Evolutionary conservation across 2,329 filamentous ascomycete genomes (phyloP), one percentile per base, ranked within the genome.

Genomic region (Rhynchosporium secalis): DNA sequence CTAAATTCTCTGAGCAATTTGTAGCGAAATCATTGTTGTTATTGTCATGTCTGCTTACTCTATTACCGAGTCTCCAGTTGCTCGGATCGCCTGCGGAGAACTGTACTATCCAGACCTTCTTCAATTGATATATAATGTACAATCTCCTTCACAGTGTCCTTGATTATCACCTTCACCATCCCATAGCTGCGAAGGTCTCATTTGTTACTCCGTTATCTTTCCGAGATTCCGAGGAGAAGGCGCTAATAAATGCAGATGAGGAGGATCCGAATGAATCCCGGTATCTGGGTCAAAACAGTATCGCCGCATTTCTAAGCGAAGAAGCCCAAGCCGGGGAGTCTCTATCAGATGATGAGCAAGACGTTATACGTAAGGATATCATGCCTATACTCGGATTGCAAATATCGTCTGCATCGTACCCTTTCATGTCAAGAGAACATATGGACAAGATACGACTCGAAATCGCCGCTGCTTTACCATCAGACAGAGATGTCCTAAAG

Each of bases 261-360:
- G 77, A 81, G 31, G 84, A 87, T 58, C 73, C 77, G 57, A 76
- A 78, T 58, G 81, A 84, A 62, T 82, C 85, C 52, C 80, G 86
- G 47, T 88, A 87, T 72, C 79, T 88, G 40, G 86, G 86, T 33
- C 84, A 88, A 70, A 88, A 88, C 73, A 87, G 85, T 71, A 88
- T 88, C 60, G 85, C 86, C 7, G 86, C 84, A n/a, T 75, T 88
- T 41, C 76, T 88, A 45, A 80, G 84, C 62, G 85, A 88, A 70
- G 85, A 87, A 70, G 80, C 82, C 2, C 65, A 67, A 59, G 64
- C 57, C 65, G 80, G 82, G 60, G 79, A 81, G 62, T 79, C 78
- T 61, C 78, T 82, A 58, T 80, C 78, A 52, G 78, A 81, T 70
- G 83, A 84, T 65, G 76, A 70, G 9, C 71, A 72, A 57, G 72